A percentile compares a stretch with the other conserved stretches of the same genome.
These are phyloP conservation scores for Venturia oleaginea DNA, from an alignment of 2,329 filamentous ascomycete species.

Conservation along the genomic window DNA sequence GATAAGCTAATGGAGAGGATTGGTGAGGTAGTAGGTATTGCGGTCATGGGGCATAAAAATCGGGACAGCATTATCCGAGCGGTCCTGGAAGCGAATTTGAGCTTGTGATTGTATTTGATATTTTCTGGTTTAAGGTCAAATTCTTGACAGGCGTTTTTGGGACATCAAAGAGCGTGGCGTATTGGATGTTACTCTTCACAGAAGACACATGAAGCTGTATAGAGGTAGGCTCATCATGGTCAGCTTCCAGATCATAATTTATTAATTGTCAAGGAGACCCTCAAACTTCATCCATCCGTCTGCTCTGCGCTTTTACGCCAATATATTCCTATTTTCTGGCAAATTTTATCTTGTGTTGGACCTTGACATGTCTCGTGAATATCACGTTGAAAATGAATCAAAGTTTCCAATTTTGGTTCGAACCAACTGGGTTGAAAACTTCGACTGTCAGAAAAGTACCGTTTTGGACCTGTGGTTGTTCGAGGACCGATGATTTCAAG, in stretches of 20 bases:
- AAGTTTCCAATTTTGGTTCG: too few species aligned
- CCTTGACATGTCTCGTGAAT: too few species aligned
- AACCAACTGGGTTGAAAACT: too few species aligned
- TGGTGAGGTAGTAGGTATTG: conserved; percentile 34
- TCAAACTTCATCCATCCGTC: too few species aligned
- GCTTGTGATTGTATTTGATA: conserved; percentile 15
- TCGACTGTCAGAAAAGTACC: too few species aligned
- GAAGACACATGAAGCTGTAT: background rate
- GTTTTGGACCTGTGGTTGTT: too few species aligned
- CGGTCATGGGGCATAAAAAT: conserved; percentile 30
- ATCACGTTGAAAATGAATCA: too few species aligned
- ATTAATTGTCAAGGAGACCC: too few species aligned
- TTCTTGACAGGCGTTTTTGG: background rate
- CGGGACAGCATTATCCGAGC: conserved; percentile 28
- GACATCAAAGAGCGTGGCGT: background rate
- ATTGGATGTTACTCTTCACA: background rate
- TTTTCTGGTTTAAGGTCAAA: background rate
- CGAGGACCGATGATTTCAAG: too few species aligned
- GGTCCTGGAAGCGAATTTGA: conserved; percentile 29
- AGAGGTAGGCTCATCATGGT: background rate
- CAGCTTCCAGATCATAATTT: background rate
- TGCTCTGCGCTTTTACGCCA: too few species aligned
- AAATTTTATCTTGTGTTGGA: too few species aligned
- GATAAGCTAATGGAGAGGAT: conserved; percentile 34
- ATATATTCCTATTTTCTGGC: too few species aligned